A percentile compares a stretch with the other conserved stretches of the same genome.
These are phyloP conservation scores for Daldinia caldariorum DNA, from an alignment of 495 filamentous ascomycete species.

Conservation along the genomic window DNA sequence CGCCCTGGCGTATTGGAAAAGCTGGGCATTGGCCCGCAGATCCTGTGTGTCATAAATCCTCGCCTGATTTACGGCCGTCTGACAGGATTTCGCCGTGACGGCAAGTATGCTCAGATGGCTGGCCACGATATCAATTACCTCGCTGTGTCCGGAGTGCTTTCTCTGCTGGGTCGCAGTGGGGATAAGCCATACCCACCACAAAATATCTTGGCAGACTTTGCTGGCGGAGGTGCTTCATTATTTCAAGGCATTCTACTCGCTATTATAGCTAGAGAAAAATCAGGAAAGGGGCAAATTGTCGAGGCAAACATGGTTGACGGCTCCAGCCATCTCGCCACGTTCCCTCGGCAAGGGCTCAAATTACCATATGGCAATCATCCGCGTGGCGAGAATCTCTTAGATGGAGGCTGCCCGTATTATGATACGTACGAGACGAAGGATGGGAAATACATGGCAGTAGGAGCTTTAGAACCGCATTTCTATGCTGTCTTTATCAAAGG, in stretches of 20 bases:
- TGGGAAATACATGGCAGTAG: slow-evolving; percentile 86
- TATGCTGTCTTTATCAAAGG: slow-evolving; percentile 73
- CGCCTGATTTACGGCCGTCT: slow-evolving; percentile 82
- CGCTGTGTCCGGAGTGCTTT: slow-evolving; percentile 82
- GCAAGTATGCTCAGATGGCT: slow-evolving; percentile 85
- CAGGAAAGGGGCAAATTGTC: slow-evolving; percentile 83
- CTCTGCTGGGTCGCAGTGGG: slow-evolving; percentile 73
- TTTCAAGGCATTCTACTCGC: slow-evolving; percentile 76
- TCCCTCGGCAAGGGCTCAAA: slow-evolving; percentile 71
- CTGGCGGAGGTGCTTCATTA: slow-evolving; percentile 84
- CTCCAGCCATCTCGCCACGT: slow-evolving; percentile 76
- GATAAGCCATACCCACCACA: slow-evolving; percentile 79
- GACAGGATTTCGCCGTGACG: slow-evolving; percentile 89
- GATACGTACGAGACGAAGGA: slow-evolving; percentile 87
- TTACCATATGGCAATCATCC: slow-evolving; percentile 66
- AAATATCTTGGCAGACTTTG: slow-evolving; percentile 91
- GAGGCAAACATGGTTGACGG: slow-evolving; percentile 98
- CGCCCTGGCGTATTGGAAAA: slow-evolving; percentile 89
- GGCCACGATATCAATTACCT: slow-evolving; percentile 99
- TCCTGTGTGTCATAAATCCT: slow-evolving; percentile 72
- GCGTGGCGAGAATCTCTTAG: slow-evolving; percentile 80
- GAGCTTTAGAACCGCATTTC: slow-evolving; percentile 89
- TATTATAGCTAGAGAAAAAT: slow-evolving; percentile 62
- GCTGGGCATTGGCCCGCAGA: slow-evolving; percentile 75
- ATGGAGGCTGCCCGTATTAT: slow-evolving; percentile 88